Evolutionary conservation across 306 rosid genomes (phyloP).

Genomic region (Boehmeria nivea): DNA sequence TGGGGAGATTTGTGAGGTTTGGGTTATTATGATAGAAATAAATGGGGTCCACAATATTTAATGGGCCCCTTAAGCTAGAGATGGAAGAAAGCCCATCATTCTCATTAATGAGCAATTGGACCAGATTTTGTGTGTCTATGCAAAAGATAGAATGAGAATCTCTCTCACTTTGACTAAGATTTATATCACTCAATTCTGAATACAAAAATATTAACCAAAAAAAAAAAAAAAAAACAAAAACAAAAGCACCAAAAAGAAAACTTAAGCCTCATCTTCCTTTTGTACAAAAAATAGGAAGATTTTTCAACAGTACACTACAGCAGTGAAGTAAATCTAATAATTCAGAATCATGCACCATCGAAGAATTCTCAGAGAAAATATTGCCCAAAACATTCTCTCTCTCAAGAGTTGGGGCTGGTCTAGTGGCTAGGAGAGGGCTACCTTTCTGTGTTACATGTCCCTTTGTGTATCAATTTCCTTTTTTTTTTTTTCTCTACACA

Average conservation of each 20-base stretch:
- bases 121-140: constrained; percentile 22
- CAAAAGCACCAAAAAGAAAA: constrained; percentile 12
- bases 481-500: constrained; percentile 25
- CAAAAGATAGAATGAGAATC: constrained; percentile 16
- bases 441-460: neutral
- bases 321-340: no score
- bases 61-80: constrained; percentile 22
- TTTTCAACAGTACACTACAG: no score
- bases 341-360: no score
- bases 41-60: constrained; percentile 31
- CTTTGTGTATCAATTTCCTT: constrained; percentile 8
- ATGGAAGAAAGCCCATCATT: constrained; percentile 1
- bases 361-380: no score
- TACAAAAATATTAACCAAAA: constrained; percentile 18
- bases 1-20: constrained; percentile 25
- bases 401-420: neutral
- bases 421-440: constrained; percentile 54
- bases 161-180: constrained; percentile 3
- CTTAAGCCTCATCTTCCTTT: constrained; percentile 72
- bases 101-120: constrained; percentile 8
- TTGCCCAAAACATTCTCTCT: no score
- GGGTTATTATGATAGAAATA: no score
- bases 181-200: constrained; percentile 5
- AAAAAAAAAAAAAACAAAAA: neutral
- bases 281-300: constrained; percentile 23